Conservation (phyloP, 352 stramenopile genomes). For the Detonula confervacea region DNA sequence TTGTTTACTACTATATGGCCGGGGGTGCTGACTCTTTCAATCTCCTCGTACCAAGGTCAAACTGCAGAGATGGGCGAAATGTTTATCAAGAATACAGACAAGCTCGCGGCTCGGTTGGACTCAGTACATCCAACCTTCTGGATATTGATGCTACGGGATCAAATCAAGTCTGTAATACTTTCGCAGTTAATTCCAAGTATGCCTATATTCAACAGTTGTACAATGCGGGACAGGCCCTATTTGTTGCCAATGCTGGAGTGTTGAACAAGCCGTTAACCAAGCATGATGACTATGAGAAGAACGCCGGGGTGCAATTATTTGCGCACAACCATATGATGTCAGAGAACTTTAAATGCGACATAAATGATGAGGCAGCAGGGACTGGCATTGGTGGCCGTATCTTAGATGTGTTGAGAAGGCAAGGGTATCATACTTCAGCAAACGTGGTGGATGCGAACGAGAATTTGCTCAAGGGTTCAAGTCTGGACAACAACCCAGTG, state of each 20-base stretch:
- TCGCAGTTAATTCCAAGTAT: constrained; percentile 64
- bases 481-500: constrained; percentile 22
- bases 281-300: constrained; percentile 37
- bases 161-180: constrained; percentile 64
- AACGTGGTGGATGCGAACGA: constrained; percentile 2
- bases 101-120: constrained; percentile 40
- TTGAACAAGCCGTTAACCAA: constrained; percentile 61
- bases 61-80: constrained; percentile 45
- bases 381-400: constrained; percentile 70
- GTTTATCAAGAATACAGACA: constrained; percentile 54
- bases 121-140: constrained; percentile 24
- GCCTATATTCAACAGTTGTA: constrained; percentile 62
- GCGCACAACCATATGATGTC: constrained; percentile 60
- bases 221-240: constrained; percentile 58
- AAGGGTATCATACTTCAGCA: constrained; percentile 37
- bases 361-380: constrained; percentile 10
- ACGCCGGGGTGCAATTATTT: constrained; percentile 53
- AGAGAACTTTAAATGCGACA: constrained; percentile 24
- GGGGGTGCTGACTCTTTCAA: constrained; percentile 75
- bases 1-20: constrained; percentile 65
- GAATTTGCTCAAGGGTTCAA: background rate
- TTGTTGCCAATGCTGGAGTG: constrained; percentile 71
- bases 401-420: constrained; percentile 42
- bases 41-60: constrained; percentile 62
- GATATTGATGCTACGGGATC: constrained; percentile 46